phyloP scores from a whole-genome alignment of 352 stramenopile genomes.

The Thraustochytrium striatum region DNA sequence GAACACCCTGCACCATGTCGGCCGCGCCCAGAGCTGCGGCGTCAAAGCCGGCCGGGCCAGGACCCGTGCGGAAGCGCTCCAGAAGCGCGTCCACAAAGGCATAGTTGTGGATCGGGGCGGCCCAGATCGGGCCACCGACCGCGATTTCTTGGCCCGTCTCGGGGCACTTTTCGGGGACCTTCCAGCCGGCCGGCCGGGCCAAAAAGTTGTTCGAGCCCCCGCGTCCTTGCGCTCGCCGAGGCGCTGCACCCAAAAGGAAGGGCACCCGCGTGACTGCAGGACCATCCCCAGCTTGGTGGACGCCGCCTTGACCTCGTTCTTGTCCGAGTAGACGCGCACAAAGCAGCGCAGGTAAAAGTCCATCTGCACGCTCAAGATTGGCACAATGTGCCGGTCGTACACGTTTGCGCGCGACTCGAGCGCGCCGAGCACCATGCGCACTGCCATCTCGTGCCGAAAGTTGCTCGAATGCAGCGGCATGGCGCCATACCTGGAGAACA shows the following conservation, averaged over 20 bases:
- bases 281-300: slow-evolving; percentile 67
- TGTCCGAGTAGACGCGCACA: slow-evolving; percentile 94
- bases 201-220: background rate
- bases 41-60: slow-evolving; percentile 50
- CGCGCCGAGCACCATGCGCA: slow-evolving; percentile 87
- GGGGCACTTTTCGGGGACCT: slow-evolving; percentile 55
- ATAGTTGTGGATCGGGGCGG: slow-evolving; percentile 87
- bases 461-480: slow-evolving; percentile 68
- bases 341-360: slow-evolving; percentile 99
- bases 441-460: slow-evolving; percentile 81
- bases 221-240: slow-evolving; percentile 57
- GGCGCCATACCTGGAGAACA: slow-evolving; percentile 74
- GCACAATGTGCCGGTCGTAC: slow-evolving; percentile 93
- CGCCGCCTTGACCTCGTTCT: slow-evolving; percentile 85
- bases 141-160: slow-evolving; percentile 66
- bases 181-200: slow-evolving; percentile 10
- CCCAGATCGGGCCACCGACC: slow-evolving; percentile 95
- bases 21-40: slow-evolving; percentile 13
- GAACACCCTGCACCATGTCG: slow-evolving; percentile 73
- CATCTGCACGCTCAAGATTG: slow-evolving; percentile 94
- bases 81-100: slow-evolving; percentile 65
- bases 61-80: slow-evolving; percentile 58
- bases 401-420: slow-evolving; percentile 88
- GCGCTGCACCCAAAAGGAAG: slow-evolving; percentile 93
- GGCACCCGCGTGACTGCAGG: slow-evolving; percentile 87